A percentile compares a stretch with the other conserved stretches of the same genome.
phyloP scores from a whole-genome alignment of 1,139 yeast species.

The Meyerozyma athensensis region DNA sequence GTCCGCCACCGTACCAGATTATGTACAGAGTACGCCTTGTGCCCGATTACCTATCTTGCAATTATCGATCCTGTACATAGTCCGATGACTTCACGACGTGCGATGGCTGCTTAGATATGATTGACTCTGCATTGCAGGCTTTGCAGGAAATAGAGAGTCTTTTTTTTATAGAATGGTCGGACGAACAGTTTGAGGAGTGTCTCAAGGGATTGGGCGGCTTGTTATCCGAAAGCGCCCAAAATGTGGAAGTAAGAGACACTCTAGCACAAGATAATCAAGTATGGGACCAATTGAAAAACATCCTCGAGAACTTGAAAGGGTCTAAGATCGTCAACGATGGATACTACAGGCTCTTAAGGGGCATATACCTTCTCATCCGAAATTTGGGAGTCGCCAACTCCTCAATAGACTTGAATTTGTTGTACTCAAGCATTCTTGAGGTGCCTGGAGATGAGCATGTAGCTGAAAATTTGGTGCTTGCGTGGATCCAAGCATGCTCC shows the following conservation, averaged over 20 bases:
- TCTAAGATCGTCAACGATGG: too few species aligned
- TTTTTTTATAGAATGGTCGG: too few species aligned
- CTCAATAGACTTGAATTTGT: neutral
- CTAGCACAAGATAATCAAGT: neutral
- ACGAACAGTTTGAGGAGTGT: neutral
- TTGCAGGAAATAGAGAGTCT: too few species aligned
- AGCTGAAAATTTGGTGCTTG: neutral
- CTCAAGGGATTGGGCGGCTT: neutral
- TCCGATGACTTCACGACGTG: too few species aligned
- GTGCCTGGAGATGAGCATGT: neutral
- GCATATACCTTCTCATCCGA: neutral
- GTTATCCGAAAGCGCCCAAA: neutral
- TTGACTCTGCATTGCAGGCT: too few species aligned
- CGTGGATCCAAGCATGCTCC: constrained; percentile 2
- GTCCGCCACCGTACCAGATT: too few species aligned
- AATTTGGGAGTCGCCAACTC: neutral
- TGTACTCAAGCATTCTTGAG: neutral
- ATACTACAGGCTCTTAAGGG: neutral
- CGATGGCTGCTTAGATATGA: too few species aligned
- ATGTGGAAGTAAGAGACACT: neutral
- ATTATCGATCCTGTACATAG: too few species aligned
- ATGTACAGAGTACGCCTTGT: too few species aligned
- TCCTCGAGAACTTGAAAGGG: neutral
- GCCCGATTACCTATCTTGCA: too few species aligned
- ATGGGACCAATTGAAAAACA: neutral